Percentiles rank a stretch among this genome's conserved stretches.
Evolutionary conservation across 108 stramenopile species (phyloP).

Genomic region (Discostella stelligeroides): DNA sequence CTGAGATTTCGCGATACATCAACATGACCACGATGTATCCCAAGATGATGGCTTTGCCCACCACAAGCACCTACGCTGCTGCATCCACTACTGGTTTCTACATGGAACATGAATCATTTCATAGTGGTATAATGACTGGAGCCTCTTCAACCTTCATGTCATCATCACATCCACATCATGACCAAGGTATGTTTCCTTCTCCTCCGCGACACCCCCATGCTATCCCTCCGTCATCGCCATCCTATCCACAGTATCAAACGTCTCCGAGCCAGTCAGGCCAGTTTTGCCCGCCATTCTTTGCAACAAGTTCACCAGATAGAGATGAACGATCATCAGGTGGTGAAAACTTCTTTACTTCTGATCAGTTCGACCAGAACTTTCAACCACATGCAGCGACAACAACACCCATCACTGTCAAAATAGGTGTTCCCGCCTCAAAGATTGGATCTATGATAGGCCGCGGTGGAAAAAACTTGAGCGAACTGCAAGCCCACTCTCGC

Average conservation of each 20-base stretch:
- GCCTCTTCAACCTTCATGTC: slow-evolving; percentile 2
- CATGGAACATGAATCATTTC: slow-evolving; percentile 1
- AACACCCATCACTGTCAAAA: slow-evolving; percentile 45
- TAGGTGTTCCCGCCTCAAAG: slow-evolving; percentile 68
- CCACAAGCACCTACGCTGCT: slow-evolving; percentile 7
- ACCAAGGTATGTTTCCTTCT: not conserved
- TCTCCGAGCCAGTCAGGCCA: slow-evolving; percentile 10
- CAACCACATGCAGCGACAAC: not conserved
- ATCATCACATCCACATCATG: slow-evolving; percentile 7
- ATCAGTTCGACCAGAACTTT: not conserved
- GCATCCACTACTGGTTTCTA: slow-evolving; percentile 7
- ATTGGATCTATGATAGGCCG: slow-evolving; percentile 76
- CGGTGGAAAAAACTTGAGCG: slow-evolving; percentile 65
- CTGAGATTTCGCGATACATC: slow-evolving; percentile 72
- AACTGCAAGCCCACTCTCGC: slow-evolving; percentile 61
- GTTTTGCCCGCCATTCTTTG: not conserved
- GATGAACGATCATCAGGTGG: not conserved
- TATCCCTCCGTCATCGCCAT: not conserved
- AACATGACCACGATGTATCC: slow-evolving; percentile 87
- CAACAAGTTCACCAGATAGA: not conserved
- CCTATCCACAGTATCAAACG: slow-evolving; percentile 28
- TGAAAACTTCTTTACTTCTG: not conserved
- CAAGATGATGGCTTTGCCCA: slow-evolving; percentile 24
- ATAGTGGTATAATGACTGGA: not conserved
- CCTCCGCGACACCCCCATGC: not conserved